phyloP scores from a whole-genome alignment of 495 filamentous ascomycete genomes.

The Daldinia childiae region DNA sequence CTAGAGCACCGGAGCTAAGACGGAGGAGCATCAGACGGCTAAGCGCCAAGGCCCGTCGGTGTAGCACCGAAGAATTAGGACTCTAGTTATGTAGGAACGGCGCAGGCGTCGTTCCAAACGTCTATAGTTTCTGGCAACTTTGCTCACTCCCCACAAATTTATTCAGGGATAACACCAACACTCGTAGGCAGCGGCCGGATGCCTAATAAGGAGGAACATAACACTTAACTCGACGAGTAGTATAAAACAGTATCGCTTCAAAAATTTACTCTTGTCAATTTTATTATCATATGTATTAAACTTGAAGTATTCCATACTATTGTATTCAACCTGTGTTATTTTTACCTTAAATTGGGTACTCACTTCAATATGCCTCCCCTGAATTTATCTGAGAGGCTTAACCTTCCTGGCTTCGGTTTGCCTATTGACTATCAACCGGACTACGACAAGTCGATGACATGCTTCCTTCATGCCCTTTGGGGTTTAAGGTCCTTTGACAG shows the following conservation, averaged over 20 bases:
- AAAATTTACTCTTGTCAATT: not conserved
- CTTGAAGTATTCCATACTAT: too few relatives aligned
- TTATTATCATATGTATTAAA: not conserved
- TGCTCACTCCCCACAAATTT: not conserved
- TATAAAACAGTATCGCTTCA: not conserved
- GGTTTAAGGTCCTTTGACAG: not conserved
- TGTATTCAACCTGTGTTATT: too few relatives aligned
- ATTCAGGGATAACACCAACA: not conserved
- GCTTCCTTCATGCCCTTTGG: slow-evolving; percentile 4
- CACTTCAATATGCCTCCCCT: not conserved
- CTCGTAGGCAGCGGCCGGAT: not conserved
- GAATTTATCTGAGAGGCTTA: not conserved
- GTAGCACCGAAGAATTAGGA: too few relatives aligned
- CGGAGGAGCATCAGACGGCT: too few relatives aligned
- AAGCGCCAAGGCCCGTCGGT: too few relatives aligned
- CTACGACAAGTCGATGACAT: not conserved
- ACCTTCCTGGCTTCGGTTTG: slow-evolving; percentile 5
- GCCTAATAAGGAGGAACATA: not conserved
- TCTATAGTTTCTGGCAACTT: too few relatives aligned
- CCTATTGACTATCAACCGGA: not conserved
- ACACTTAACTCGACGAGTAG: not conserved
- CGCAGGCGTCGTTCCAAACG: too few relatives aligned
- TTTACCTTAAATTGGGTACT: too few relatives aligned
- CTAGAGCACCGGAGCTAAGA: too few relatives aligned
- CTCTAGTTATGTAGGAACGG: too few relatives aligned